A percentile compares a stretch with the other conserved stretches of the same genome.
Conservation (phyloP, 371 early-diverging fungal genomes). For the Capillidium heterosporum region DNA sequence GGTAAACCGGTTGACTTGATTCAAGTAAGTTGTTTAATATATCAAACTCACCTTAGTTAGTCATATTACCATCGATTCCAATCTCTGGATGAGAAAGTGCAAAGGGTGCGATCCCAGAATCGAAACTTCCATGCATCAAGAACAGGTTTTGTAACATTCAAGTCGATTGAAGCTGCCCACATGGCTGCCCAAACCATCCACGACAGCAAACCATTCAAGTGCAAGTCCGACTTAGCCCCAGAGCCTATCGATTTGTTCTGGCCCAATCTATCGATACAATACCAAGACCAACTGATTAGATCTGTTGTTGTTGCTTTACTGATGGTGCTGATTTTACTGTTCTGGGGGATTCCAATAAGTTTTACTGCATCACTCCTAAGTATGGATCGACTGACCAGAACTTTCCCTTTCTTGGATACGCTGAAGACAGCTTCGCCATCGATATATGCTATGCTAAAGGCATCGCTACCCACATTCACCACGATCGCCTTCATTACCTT, state of each 20-base stretch:
- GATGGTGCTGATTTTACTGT: slow-evolving; percentile 36
- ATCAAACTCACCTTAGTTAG: too few relatives aligned
- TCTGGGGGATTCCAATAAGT: slow-evolving; percentile 47
- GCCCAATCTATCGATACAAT: slow-evolving; percentile 49
- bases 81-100: slow-evolving; percentile 17
- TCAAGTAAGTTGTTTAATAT: too few relatives aligned
- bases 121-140: slow-evolving; percentile 11
- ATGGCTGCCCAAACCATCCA: neutral
- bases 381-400: slow-evolving; percentile 37
- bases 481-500: slow-evolving; percentile 40
- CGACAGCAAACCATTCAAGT: slow-evolving; percentile 20
- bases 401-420: slow-evolving; percentile 23
- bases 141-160: slow-evolving; percentile 38
- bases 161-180: slow-evolving; percentile 15
- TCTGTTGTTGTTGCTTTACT: slow-evolving; percentile 24
- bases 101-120: neutral
- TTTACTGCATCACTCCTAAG: slow-evolving; percentile 50
- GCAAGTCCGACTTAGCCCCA: slow-evolving; percentile 55
- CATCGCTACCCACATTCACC: slow-evolving; percentile 14
- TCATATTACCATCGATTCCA: slow-evolving; percentile 14
- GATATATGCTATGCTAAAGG: slow-evolving; percentile 29
- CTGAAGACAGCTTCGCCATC: slow-evolving; percentile 24
- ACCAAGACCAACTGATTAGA: slow-evolving; percentile 22
- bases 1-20: slow-evolving; percentile 16
- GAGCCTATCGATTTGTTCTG: slow-evolving; percentile 85